Evolutionary conservation across 2,329 filamentous ascomycete species (phyloP), one percentile per base, ranked within the genome.

Genomic region (Helminthosporium solani): DNA sequence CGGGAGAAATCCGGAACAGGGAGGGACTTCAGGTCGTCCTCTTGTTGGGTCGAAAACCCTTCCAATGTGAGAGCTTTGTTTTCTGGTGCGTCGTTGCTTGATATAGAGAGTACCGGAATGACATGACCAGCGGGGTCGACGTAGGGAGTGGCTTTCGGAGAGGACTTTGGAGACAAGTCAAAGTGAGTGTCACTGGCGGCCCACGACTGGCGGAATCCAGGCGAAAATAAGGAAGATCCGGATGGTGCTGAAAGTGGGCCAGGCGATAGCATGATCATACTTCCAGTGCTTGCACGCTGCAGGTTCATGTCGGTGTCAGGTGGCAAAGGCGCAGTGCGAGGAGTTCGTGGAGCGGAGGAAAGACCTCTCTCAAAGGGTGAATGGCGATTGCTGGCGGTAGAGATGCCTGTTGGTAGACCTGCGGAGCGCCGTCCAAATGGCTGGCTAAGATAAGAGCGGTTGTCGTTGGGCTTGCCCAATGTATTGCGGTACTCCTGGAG

Each of bases 401-500:
- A 62, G 15, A 58, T 46, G 7, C 54, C 45, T 8, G 61, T 60
- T 2, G 63, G 54, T 12, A 68, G 50, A 8, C 66, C 67, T 20
- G 59, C 63, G 27, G 66, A 65, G 38, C 67, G 60, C 33, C 66
- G 53, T 25, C 64, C 65, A 45, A 63, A 70, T 6, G 50, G 57
- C 48, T 66, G 64, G 39, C 60, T 65, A 39, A 64, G 63, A 23
- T 56, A 63, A 7, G 57, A 57, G 18, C 66, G 53, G 37, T 51
- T 63, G 25, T 68, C 63, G 33, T 67, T 71, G 8, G 62, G 56
- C 43, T 65, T 63, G n/a, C 70, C 46, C 34, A 68, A 77, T 72
- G 61, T 79, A 65, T 55, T 80, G 70, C 51, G 78, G 64, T 91
- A 92, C 61, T 92, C 88, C 66, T 91, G 88, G 38, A 95, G 74